Base-by-base conservation (phyloP, 2,329 filamentous ascomycete genomes). In the Pseudocercospora macadamiae region DNA sequence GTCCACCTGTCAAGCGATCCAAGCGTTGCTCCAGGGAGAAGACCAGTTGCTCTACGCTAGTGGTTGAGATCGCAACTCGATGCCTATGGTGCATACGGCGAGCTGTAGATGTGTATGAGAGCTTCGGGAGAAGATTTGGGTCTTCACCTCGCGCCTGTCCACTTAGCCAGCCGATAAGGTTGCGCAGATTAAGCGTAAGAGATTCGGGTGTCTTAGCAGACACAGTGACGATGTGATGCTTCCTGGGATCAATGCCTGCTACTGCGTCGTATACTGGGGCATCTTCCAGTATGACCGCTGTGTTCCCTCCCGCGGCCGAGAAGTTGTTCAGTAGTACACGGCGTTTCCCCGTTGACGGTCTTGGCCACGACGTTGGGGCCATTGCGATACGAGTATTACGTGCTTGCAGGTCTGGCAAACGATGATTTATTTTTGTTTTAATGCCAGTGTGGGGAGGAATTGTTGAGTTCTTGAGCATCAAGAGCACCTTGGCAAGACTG, bases 281-380 rank as follows among this genome's bases (percentile, higher is more conserved):
- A 61, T 89, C 87, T 67, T 89, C 85, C 2, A 90, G 68, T 6
- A 90, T 72, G 19, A 90, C 70, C 16, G 85, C 83, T 1, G 87
- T 89, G 73, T 91, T 91, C 25, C 88, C 88, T 64, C 88, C 88
- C 51, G 88, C 86, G 5, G 88, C 88, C 61, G 83, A 84, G 70
- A 89, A 89, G 75, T 89, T 89, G 76, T 90, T 90, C 61, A 89
- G 72, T 18, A 79, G 71, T 0, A 79, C 75, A 8, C 73, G 70
- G 2, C 82, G 72, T 54, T 74, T 66, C 19, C 60, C 60, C 16
- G 64, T 69, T 1, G 56, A 48, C 10, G 47, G 54, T 1, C 70
- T 63, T 2, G 63, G 23, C 72, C 77, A 80, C 1, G 72, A 64
- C 0, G 68, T 82, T 51, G 78, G 70, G 61, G 84, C 75, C 62